Evolutionary conservation across 2,329 filamentous ascomycete species (phyloP), one percentile per base, ranked within the genome.

Genomic region (Penicillium freii): DNA sequence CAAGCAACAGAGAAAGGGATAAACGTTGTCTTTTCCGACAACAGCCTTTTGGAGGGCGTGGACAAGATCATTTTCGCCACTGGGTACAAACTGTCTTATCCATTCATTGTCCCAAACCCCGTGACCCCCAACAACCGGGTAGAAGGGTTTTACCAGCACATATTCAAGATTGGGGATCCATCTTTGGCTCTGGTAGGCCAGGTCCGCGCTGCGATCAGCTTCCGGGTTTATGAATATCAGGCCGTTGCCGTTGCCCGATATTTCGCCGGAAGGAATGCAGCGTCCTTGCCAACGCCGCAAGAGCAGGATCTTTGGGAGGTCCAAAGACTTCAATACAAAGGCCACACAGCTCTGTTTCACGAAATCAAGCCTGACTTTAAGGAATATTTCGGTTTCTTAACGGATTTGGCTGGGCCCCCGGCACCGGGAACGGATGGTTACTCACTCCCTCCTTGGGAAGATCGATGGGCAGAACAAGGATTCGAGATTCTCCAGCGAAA

Each of bases 311-410:
- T 60, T 21, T 73, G 69, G 70, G 69, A 73, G 42, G 52, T 59
- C 4, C 54, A 64, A 15, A 29, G 67, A 15, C 25, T 69, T 21
- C 58, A 64, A 44, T 60, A 59, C 7, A 65, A 67, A 31, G 66
- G 66, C 0, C 55, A 66, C 13, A 59, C 51, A 10, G 48, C 62
- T 1, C 29, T 60, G 0, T 71, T 71, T 31, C 63, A 65, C 19
- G 64, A 66, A 19, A 59, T 71, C 19, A 63, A 61, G 43, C 62
- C 66, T 15, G 69, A 79, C 53, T 78, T 77, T 36, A 67, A 71
- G 23, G 68, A 67, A 0, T 78, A 74, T 54, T 79, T 78, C 49
- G 72, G 76, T 54, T 70, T 73, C 11, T 61, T 79, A 27, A 63
- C 73, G 2, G 64, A 62, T 0, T 66, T 79, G 17, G 76, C 77